Evolutionary conservation across 2,329 filamentous ascomycete species (phyloP), one percentile per base, ranked within the genome.

Genomic region (Alternaria conjuncta): DNA sequence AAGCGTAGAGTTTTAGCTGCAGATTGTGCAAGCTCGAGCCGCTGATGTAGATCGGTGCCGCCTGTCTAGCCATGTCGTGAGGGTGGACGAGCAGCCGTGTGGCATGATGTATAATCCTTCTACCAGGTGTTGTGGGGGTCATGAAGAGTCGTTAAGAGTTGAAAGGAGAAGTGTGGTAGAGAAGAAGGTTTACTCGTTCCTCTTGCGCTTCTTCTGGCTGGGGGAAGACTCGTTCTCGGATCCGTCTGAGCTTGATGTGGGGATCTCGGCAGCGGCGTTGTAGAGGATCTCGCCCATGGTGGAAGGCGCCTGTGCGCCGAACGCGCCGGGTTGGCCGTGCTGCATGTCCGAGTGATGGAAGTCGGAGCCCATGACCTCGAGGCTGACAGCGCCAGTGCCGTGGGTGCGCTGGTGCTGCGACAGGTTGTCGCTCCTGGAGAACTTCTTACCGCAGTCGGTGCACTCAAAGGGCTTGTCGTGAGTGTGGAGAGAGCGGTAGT

Each of bases 391-490:
- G 66, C 94, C 93, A 63, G 90, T 91, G 60, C 94, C 94, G 77
- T 99, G 96, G 5, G 96, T 99, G 67, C 96, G 90, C 68, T 96
- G 91, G 80, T 99, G 96, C 83, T 99, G 96, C 23, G 94, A 92
- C 15, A 99, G 88, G 85, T 99, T 99, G 84, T 99, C 96, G 73
- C 93, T 97, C 75, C 96, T 91, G 20, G 95, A 98, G 84, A 98
- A 99, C 86, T 97, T 97, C 91, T 99, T 99, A 74, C 96, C 95
- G 77, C 96, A 99, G 84, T 99, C 95, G 70, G 90, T 88, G 86
- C 96, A 99, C 84, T 97, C 93, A 76, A 98, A 99, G 6, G 96
- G 96, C 89, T 98, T 99, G 80, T 98, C 96, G 78, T 97, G 91
- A 1, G 96, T 99, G 86, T 99, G 96, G 51, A 99, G 93, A 62